phyloP scores from a whole-genome alignment of 73 alveolate genomes.

The Paramecium caudatum region DNA sequence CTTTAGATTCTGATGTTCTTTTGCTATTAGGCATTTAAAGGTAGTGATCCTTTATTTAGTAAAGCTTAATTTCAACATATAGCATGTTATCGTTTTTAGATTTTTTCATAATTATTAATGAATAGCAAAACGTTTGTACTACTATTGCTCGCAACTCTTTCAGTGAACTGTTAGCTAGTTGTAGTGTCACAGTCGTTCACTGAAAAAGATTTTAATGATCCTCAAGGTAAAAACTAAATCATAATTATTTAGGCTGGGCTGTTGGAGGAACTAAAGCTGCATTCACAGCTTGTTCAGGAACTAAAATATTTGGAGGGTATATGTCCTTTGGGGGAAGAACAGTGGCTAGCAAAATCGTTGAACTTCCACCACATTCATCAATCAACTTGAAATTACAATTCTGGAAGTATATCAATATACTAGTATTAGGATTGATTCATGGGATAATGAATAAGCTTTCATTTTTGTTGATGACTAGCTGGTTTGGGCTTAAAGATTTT shows the following conservation, averaged over 20 bases:
- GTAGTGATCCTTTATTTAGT: too few relatives aligned
- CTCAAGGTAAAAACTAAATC: not conserved
- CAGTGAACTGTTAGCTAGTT: not conserved
- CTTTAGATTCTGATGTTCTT: too few relatives aligned
- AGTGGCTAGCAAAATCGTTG: not conserved
- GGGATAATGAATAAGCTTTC: conserved; percentile 39
- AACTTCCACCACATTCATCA: conserved; percentile 28
- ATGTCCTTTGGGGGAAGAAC: not conserved
- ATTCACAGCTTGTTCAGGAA: conserved; percentile 18
- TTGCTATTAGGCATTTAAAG: too few relatives aligned
- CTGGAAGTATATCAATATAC: not conserved
- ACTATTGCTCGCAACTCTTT: not conserved
- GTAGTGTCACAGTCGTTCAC: conserved; percentile 29
- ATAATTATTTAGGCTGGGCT: conserved; percentile 22
- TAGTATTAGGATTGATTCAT: conserved; percentile 26
- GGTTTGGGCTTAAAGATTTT: not conserved
- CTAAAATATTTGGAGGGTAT: conserved; percentile 56
- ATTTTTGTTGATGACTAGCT: not conserved
- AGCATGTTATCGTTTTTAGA: too few relatives aligned
- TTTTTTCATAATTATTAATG: too few relatives aligned
- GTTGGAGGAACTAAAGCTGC: not conserved
- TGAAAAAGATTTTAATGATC: conserved; percentile 20
- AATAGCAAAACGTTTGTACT: not conserved
- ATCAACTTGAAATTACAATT: not conserved
- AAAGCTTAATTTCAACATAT: too few relatives aligned